Percentiles rank a stretch among this genome's conserved stretches.
These are phyloP conservation scores for Gracilariopsis chorda DNA, from an alignment of 23 red algal species.

Conservation along the genomic window DNA sequence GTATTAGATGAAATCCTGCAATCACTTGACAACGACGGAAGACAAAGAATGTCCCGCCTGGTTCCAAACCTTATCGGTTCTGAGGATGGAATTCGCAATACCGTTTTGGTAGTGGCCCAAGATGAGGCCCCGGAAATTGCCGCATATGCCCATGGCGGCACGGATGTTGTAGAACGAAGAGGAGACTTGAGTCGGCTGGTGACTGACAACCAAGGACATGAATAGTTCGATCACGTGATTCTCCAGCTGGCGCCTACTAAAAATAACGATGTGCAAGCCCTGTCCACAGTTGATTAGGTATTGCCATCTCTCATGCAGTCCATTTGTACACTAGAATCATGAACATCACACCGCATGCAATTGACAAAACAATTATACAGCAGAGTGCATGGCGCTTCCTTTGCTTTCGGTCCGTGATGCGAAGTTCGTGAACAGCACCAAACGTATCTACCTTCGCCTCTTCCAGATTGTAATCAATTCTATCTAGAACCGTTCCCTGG, in stretches of 20 bases:
- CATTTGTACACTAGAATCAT: conserved; percentile 74
- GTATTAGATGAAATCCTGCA: conserved; percentile 88
- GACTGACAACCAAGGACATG: not conserved
- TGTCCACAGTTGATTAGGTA: not conserved
- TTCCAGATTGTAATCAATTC: conserved; percentile 95
- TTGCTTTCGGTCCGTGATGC: conserved; percentile 67
- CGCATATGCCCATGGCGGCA: conserved; percentile 48
- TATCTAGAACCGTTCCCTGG: conserved; percentile 92
- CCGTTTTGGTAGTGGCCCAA: conserved; percentile 80
- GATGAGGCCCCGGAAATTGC: conserved; percentile 61
- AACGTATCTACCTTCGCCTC: conserved; percentile 58
- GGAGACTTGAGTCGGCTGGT: conserved; percentile 17
- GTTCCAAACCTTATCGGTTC: conserved; percentile 11
- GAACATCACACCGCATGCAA: conserved; percentile 78
- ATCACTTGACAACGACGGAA: conserved; percentile 75
- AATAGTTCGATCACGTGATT: no score
- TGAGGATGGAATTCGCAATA: conserved; percentile 11
- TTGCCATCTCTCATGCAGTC: conserved; percentile 58
- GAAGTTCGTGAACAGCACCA: conserved; percentile 72
- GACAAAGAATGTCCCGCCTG: conserved; percentile 41
- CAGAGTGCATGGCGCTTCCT: conserved; percentile 60
- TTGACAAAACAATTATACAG: conserved; percentile 66
- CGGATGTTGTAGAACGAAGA: conserved; percentile 33
- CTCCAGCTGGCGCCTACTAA: no score
- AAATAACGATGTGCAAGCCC: not conserved